These are phyloP conservation scores for Aristolochia fimbriata DNA, from an alignment of 164 flowering plant genomes.

Conservation along the genomic window DNA sequence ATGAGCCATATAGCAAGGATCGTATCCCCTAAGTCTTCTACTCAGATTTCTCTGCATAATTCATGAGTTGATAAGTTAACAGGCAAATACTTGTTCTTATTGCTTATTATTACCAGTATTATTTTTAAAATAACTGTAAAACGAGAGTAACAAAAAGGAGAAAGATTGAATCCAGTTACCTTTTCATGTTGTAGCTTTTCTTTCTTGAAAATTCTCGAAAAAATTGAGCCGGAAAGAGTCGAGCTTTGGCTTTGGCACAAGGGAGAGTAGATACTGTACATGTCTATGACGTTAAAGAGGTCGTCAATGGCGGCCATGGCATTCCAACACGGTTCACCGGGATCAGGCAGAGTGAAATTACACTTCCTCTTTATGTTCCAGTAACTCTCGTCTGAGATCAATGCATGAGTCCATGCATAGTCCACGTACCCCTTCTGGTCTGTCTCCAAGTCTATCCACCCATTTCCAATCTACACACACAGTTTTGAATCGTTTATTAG, in stretches of 20 bases:
- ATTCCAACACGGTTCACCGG: constrained; percentile 14
- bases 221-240: background rate
- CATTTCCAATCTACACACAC: constrained; percentile 59
- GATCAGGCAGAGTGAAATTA: constrained; percentile 28
- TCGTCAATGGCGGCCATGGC: constrained; percentile 30
- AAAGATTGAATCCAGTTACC: background rate
- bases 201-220: background rate
- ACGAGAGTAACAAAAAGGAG: too few species aligned
- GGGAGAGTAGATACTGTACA: constrained; percentile 72
- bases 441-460: constrained; percentile 48
- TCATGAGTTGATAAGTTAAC: background rate
- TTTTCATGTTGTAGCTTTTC: background rate
- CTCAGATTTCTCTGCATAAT: background rate
- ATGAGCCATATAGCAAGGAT: constrained; percentile 40
- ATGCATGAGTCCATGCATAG: constrained; percentile 82
- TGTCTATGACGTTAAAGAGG: constrained; percentile 58
- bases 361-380: constrained; percentile 28
- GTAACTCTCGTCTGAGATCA: constrained; percentile 52
- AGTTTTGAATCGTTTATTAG: background rate
- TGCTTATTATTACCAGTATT: too few species aligned
- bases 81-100: background rate
- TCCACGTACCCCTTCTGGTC: constrained; percentile 63
- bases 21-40: constrained; percentile 43
- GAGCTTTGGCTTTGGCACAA: background rate
- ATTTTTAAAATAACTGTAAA: too few species aligned